Base-by-base conservation (phyloP, 148 eudicot genomes). In the Polygonum aviculare region DNA sequence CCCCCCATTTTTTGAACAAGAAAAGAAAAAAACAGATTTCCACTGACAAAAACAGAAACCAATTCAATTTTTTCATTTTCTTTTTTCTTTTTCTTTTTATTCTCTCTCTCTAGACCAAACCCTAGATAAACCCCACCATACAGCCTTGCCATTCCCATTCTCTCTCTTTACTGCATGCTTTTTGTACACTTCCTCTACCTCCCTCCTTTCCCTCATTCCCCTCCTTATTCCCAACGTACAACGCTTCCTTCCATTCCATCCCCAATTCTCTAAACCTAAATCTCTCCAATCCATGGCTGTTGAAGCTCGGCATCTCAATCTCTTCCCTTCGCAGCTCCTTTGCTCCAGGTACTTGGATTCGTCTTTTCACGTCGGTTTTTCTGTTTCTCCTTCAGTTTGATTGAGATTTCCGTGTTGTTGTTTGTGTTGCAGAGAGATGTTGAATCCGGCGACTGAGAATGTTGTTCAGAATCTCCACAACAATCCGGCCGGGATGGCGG, bases 231-330 rank as follows among this genome's bases (percentile, higher is more conserved):
- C 60, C 60, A 54, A 54, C 60, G 60, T 54, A 21, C 63, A 57
- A 57, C 63, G 63, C 63, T 57, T 57, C 59, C 5, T 54, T 54
- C 5, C 59, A 16, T 54, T 8, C 33, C 67, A 60, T 60, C 12
- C 74, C 52, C 33, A 44, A 44, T 5, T 44, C 9, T 10, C 33
- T 3, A 15, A 73, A 14, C 55, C 51, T 45, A 19, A 47, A 3
- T n/a, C 33, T 5, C 9, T 1, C 31, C 52, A 41, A 75, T 76
- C 21, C 50, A 59, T 62, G 78, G 78, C 78, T 15, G 78, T 76
- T 62, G 38, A 76, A 76, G 78, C 78, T 38, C 49, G 78, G 1
- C 78, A 76, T 76, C 71, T 76, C 50, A 51, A 51, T 55, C 77
- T 74, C 65, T 74, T 74, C 14, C 69, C 77, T 16, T 74, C 77